These are phyloP conservation scores for Cryptococcus sp. DNA, from an alignment of 1,284 basidiomycete species.

Conservation along the genomic window DNA sequence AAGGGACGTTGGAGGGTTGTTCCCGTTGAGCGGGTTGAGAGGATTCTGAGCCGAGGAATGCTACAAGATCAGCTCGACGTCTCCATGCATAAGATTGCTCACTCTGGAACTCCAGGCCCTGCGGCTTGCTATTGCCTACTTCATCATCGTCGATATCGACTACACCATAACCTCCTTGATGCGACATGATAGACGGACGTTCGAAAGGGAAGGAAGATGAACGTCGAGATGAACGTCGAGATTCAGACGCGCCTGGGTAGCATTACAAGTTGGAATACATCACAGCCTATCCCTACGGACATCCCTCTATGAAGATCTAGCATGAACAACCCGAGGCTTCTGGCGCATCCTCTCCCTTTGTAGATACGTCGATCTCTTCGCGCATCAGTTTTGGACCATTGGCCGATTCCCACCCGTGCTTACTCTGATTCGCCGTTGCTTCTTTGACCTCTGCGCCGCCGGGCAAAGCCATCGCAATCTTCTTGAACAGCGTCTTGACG, in stretches of 20 bases:
- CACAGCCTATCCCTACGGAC: too few species aligned
- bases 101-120: slow-evolving; percentile 46
- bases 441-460: slow-evolving; percentile 74
- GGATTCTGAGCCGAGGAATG: neutral
- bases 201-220: neutral
- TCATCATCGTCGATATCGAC: slow-evolving; percentile 47
- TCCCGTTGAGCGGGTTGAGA: neutral
- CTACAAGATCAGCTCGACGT: neutral
- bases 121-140: slow-evolving; percentile 7
- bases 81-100: slow-evolving; percentile 1
- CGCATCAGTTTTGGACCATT: neutral
- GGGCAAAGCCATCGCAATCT: slow-evolving; percentile 96
- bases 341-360: slow-evolving; percentile 34
- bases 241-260: too few species aligned
- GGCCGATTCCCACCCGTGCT: slow-evolving; percentile 19
- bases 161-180: slow-evolving; percentile 39
- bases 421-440: slow-evolving; percentile 54
- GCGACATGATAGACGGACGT: slow-evolving; percentile 14
- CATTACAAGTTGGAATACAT: too few species aligned
- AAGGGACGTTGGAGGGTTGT: slow-evolving; percentile 26
- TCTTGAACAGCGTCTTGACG: slow-evolving; percentile 96
- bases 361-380: slow-evolving; percentile 48
- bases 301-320: too few species aligned
- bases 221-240: neutral
- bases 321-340: slow-evolving; percentile 45